Percentiles rank a stretch among this genome's conserved stretches.
These are phyloP conservation scores for Kwoniella sp. DNA, from an alignment of 768 basidiomycete species.

Conservation along the genomic window DNA sequence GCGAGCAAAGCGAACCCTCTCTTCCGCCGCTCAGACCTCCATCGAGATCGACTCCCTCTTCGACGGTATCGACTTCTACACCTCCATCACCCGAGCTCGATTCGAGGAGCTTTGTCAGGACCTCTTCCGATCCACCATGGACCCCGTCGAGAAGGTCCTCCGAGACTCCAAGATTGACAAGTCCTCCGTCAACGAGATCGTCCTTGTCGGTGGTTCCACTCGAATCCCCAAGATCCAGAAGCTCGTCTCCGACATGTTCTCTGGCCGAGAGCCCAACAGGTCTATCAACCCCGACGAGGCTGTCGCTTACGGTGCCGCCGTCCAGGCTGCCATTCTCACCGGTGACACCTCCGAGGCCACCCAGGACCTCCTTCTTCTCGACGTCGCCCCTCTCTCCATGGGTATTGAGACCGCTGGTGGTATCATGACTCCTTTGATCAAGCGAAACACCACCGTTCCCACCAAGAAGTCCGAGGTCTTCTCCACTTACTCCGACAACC, in stretches of 20 bases:
- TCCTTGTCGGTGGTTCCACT: constrained; percentile 63
- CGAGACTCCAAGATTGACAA: constrained; percentile 98
- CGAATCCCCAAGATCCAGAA: constrained; percentile 99
- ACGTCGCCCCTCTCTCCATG: constrained; percentile 92
- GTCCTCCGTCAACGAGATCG: constrained; percentile 76
- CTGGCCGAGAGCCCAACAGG: constrained; percentile 93
- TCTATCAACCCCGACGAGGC: constrained; percentile 97
- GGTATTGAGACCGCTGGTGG: constrained; percentile 99
- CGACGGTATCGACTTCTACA: constrained; percentile 98
- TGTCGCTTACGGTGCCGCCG: constrained; percentile 96
- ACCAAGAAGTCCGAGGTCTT: constrained; percentile 97
- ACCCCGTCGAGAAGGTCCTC: constrained; percentile 91
- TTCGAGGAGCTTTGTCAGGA: constrained; percentile 55
- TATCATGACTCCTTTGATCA: constrained; percentile 95
- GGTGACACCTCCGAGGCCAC: constrained; percentile 92
- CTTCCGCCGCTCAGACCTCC: constrained; percentile 90
- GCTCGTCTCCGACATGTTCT: constrained; percentile 95
- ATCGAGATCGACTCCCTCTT: constrained; percentile 97
- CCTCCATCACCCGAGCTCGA: constrained; percentile 93
- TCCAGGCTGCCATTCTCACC: constrained; percentile 96
- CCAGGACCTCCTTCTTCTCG: constrained; percentile 86
- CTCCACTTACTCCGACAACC: constrained; percentile 90
- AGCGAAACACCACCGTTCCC: constrained; percentile 94
- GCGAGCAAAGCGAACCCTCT: constrained; percentile 98
- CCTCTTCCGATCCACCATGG: constrained; percentile 52